Base-by-base conservation (phyloP, 148 eudicot genomes). In the Amaranthus palmeri region DNA sequence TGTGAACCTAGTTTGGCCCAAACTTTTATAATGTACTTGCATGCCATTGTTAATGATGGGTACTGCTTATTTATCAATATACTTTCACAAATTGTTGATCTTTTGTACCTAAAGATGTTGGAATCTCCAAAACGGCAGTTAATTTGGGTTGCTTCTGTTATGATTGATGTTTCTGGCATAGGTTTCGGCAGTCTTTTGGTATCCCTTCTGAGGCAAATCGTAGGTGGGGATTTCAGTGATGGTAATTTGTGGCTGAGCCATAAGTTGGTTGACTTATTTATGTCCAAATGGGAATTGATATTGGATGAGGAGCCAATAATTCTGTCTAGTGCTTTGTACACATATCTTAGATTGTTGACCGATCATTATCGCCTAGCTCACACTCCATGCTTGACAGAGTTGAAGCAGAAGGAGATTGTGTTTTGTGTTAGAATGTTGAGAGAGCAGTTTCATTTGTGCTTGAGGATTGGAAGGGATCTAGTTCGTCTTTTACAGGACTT, bases 401-500 rank as follows among this genome's bases (percentile, higher is more conserved):
- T 93, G 78, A 89, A 83, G 75, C 60, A 59, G 76, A 74, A 76
- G 82, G 98, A 91, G 83, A 86, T 86, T n/a, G 84, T 75, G 43
- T 89, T 87, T 83, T 93, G 97, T 72, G 71, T 91, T 59, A 78
- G 84, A 65, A 75, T 85, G 83, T 78, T 93, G 64, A 89, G 87
- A 65, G 93, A 93, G 81, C 88, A 88, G 45, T 91, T 93, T 67
- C 71, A 65, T 69, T 74, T 93, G 88, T 89, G 93, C 77, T 56
- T 89, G 72, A 88, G 74, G 68, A 86, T 93, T 49, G 96, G 98
- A 76, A 87, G 97, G 81, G 98, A 93, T 83, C 85, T 93, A 36
- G 63, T 93, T 69, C 80, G 98, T 67, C 88, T 93, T 84, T 78
- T 93, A 70, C 97, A 89, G 76, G 97, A 91, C 65, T 84, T 93